A percentile compares a stretch with the other conserved stretches of the same genome.
phyloP scores from a whole-genome alignment of 768 basidiomycete species.

The Psilocybe tampanensis region DNA sequence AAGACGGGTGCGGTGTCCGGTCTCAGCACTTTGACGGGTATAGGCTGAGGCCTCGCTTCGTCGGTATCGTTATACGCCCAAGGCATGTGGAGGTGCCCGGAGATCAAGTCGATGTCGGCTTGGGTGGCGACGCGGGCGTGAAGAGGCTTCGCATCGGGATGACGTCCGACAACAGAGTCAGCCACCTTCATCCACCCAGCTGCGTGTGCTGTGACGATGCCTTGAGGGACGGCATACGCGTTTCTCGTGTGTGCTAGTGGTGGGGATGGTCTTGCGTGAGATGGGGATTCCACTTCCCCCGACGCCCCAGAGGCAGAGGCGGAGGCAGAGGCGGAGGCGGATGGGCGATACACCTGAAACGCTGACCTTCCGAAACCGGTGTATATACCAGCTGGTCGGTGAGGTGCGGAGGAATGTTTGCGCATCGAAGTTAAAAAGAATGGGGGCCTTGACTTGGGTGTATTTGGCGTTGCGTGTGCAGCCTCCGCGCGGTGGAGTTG shows the following conservation, averaged over 20 bases:
- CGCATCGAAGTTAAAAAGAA: slow-evolving; percentile 10
- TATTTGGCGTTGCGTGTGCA: background rate
- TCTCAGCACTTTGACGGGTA: slow-evolving; percentile 16
- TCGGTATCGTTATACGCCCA: slow-evolving; percentile 20
- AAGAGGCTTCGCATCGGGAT: slow-evolving; percentile 24
- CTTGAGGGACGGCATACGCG: background rate
- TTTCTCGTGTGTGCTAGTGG: background rate
- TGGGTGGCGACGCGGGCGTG: slow-evolving; percentile 22
- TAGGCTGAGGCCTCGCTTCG: slow-evolving; percentile 9
- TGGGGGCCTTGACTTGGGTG: background rate
- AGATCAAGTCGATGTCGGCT: slow-evolving; percentile 26
- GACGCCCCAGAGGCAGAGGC: no score
- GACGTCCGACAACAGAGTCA: slow-evolving; percentile 26
- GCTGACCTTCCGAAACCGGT: background rate
- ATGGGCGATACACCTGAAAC: background rate
- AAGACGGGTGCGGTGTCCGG: slow-evolving; percentile 1
- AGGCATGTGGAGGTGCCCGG: slow-evolving; percentile 25
- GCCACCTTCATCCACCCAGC: slow-evolving; percentile 25
- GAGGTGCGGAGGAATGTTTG: slow-evolving; percentile 17
- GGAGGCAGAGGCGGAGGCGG: no score
- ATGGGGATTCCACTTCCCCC: no score
- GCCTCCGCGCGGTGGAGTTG: background rate
- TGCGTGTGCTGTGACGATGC: slow-evolving; percentile 18
- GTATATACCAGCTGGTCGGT: slow-evolving; percentile 11
- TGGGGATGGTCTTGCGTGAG: no score